phyloP scores from a whole-genome alignment of 805 yeast species.

The Starmerella vaccinii region DNA sequence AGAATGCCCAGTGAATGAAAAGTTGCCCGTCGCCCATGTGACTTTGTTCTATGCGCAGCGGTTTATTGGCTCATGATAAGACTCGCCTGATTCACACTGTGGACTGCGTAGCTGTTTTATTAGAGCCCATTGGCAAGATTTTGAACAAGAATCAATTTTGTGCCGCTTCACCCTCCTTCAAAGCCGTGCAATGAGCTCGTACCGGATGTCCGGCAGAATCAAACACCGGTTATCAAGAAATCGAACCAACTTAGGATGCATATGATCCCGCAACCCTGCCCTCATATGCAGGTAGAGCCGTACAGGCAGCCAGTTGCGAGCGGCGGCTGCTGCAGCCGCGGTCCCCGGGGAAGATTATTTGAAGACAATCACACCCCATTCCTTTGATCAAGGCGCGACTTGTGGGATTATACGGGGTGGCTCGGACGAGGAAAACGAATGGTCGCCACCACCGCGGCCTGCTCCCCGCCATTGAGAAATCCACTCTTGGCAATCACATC shows the following conservation, averaged over 20 bases:
- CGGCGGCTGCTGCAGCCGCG: not conserved
- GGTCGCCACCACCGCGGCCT: not conserved
- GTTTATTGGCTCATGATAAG: not conserved
- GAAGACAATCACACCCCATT: too few relatives aligned
- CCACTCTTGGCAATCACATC: not conserved
- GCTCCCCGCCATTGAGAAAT: not conserved
- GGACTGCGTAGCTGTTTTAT: too few relatives aligned
- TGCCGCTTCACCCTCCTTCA: too few relatives aligned
- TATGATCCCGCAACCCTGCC: not conserved
- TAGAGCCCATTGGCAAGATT: too few relatives aligned
- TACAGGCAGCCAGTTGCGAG: not conserved
- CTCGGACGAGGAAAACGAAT: too few relatives aligned
- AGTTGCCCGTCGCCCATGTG: not conserved
- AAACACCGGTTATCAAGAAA: not conserved
- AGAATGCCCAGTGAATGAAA: not conserved
- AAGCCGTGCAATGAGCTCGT: too few relatives aligned
- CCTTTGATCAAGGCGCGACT: too few relatives aligned
- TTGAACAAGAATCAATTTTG: too few relatives aligned
- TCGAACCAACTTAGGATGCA: not conserved
- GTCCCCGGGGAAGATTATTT: too few relatives aligned
- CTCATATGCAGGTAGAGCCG: not conserved
- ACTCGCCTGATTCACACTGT: too few relatives aligned
- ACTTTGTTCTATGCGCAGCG: not conserved
- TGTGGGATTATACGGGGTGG: too few relatives aligned
- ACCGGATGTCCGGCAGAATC: not conserved